These are phyloP conservation scores for Pleurotus eryngii DNA, from an alignment of 768 basidiomycete species.

Conservation along the genomic window DNA sequence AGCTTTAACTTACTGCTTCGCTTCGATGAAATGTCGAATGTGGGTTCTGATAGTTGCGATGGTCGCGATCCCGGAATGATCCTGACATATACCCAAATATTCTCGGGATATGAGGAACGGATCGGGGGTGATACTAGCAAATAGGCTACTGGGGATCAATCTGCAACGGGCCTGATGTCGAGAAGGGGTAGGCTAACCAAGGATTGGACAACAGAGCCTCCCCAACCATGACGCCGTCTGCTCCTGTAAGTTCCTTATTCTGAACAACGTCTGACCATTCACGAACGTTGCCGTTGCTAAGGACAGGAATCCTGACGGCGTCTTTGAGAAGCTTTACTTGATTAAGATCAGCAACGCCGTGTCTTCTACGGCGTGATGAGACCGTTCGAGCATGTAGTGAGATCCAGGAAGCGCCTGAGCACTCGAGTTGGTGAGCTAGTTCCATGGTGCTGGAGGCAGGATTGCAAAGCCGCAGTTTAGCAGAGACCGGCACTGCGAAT, in stretches of 20 bases:
- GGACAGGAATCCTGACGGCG: conserved; percentile 49
- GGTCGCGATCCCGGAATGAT: conserved; percentile 46
- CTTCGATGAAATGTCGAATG: conserved; percentile 63
- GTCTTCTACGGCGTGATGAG: conserved; percentile 63
- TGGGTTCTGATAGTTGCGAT: conserved; percentile 57
- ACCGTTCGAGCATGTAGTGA: conserved; percentile 75
- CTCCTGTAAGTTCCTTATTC: conserved; percentile 55
- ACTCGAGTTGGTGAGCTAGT: conserved; percentile 55
- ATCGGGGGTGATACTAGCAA: conserved; percentile 51
- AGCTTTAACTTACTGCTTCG: conserved; percentile 52
- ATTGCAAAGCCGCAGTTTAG: conserved; percentile 62
- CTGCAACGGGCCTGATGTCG: conserved; percentile 6
- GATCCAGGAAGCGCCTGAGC: conserved; percentile 66
- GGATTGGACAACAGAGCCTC: conserved; percentile 76
- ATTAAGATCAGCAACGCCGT: conserved; percentile 66
- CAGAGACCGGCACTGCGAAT: conserved; percentile 60
- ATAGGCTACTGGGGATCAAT: conserved; percentile 41
- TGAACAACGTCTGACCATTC: conserved; percentile 49
- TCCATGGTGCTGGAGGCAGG: conserved; percentile 50
- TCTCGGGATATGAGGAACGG: conserved; percentile 66
- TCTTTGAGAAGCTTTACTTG: conserved; percentile 57
- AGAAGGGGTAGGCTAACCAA: conserved; percentile 40
- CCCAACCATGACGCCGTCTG: conserved; percentile 80
- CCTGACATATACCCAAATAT: conserved; percentile 60
- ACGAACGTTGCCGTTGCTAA: conserved; percentile 81